Percentiles rank a stretch among this genome's conserved stretches.
Conservation (phyloP, 441 rosid genomes). For the Adansonia grandidieri region DNA sequence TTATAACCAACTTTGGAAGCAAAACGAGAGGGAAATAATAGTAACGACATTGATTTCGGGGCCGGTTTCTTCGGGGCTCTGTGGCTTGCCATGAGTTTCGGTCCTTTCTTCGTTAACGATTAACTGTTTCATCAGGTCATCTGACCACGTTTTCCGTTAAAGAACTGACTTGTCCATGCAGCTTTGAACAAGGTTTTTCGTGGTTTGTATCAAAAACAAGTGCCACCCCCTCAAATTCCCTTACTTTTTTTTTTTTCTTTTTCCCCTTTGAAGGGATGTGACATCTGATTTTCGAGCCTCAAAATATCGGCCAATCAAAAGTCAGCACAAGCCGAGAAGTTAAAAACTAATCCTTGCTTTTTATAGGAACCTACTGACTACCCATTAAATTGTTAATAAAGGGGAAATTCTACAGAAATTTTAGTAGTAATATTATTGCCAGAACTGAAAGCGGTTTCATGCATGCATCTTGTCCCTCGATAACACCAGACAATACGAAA, state of each 20-base stretch:
- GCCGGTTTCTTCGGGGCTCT: constrained; percentile 28
- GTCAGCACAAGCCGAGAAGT: neutral
- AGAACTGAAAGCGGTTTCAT: neutral
- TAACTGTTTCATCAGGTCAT: neutral
- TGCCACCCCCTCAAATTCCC: neutral
- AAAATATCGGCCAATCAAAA: neutral
- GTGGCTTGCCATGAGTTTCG: constrained; percentile 43
- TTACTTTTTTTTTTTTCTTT: neutral
- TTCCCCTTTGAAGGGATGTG: neutral
- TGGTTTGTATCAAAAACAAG: constrained; percentile 3
- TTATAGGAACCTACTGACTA: neutral
- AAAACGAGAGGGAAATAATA: neutral
- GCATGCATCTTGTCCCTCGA: neutral
- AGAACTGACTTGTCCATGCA: constrained; percentile 2
- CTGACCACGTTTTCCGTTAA: constrained; percentile 11
- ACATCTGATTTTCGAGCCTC: neutral
- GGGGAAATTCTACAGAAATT: neutral
- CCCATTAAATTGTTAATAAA: neutral
- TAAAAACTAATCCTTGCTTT: neutral
- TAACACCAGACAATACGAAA: neutral
- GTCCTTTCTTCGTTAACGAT: neutral
- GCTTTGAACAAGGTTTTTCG: neutral
- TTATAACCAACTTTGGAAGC: constrained; percentile 28
- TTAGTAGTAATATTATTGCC: neutral
- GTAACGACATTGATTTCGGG: constrained; percentile 28